phyloP scores from a whole-genome alignment of 495 filamentous ascomycete species.

The Podospora comata region DNA sequence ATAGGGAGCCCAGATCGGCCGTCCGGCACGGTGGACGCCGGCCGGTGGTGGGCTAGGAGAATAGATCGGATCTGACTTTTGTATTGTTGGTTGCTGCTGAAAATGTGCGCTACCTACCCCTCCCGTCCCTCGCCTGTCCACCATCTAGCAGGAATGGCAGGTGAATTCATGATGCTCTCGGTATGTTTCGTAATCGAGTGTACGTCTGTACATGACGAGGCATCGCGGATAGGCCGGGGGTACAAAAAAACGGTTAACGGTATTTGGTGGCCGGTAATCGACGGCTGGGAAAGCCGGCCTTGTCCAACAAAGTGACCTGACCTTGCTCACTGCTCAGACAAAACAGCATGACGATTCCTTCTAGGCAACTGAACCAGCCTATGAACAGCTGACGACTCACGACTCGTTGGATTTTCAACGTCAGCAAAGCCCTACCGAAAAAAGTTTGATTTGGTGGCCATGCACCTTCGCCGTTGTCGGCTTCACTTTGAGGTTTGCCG shows the following conservation, averaged over 20 bases:
- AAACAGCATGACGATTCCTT: background rate
- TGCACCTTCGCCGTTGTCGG: constrained; percentile 8
- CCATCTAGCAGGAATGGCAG: background rate
- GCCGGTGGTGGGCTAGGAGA: background rate
- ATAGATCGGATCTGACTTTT: background rate
- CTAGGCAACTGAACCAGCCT: background rate
- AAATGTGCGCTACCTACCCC: background rate
- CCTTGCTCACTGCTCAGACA: background rate
- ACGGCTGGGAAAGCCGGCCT: background rate
- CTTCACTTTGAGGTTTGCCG: background rate
- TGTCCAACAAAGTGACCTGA: background rate
- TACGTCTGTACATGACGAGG: background rate
- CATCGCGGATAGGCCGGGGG: background rate
- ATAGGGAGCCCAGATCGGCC: background rate
- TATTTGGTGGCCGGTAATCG: background rate
- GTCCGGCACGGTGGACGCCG: constrained; percentile 5
- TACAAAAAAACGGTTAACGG: background rate
- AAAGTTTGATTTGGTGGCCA: constrained; percentile 3
- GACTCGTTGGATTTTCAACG: background rate
- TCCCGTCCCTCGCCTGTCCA: background rate
- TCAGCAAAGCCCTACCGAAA: background rate
- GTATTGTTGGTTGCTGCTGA: background rate
- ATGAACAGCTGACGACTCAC: background rate
- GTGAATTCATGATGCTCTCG: background rate
- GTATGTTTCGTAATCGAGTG: background rate